Evolutionary conservation across 192 early-diverging fungal genomes (phyloP), one percentile per base, ranked within the genome.

Genomic region (Coemansia biformis): DNA sequence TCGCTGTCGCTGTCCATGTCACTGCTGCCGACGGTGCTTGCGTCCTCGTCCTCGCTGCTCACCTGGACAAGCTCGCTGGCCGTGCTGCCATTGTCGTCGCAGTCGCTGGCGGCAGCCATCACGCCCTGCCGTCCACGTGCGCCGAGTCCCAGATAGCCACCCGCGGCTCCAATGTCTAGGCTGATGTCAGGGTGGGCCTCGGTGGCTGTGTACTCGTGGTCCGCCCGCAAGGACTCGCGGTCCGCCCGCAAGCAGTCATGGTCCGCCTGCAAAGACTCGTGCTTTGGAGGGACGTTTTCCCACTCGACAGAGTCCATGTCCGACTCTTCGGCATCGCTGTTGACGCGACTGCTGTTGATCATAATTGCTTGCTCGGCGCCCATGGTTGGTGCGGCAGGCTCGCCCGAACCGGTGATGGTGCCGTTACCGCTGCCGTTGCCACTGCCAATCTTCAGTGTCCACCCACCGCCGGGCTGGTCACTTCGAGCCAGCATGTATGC

Each of bases 401-500:
- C 26, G 3, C 4, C 4, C 26, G 26, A 3, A 28, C 26, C 7
- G n/a, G n/a, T n/a, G n/a, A n/a, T n/a, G n/a, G n/a, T n/a, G n/a
- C 28, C 19, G 37, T 38, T 24, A 58, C 61, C 38, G 54, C 32
- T 38, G 47, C 26, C 14, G 36, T 39, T 22, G 15, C 18, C 47
- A 31, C 43, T 45, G 35, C 52, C 54, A 15, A 51, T 53, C 32
- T 46, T 66, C 11, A 91, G 48, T 1, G 69, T 80, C 79, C 89
- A 94, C 0, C 88, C 91, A 1, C 75, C 79, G 2, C 43, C 63
- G 10, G 71, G 54, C 21, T 87, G 78, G 28, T 90, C 86, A 39
- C 91, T 90, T 51, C 93, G 92, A 15, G 92, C 73, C 34, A 99
- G 54, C 21, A 95, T 63, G 49, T 89, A 99, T 54, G 90, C 83